Conservation (phyloP, 1,139 yeast species). For the Protomyces macrosporus region DNA sequence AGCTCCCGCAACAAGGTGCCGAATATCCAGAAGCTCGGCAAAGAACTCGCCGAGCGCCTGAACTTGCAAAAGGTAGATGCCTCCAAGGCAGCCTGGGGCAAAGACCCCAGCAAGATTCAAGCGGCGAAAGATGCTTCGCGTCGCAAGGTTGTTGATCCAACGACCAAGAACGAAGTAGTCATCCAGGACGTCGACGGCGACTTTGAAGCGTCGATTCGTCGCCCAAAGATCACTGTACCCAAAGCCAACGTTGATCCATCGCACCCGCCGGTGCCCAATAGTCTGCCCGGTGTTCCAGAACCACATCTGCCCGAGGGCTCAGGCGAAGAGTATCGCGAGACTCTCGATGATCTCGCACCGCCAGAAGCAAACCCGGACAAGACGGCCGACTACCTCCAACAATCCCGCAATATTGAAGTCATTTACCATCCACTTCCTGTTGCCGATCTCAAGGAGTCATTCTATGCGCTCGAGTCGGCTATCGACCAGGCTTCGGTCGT, state of each 20-base stretch:
- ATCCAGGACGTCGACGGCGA: constrained; percentile 24
- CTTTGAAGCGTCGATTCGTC: constrained; percentile 16
- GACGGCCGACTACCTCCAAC: constrained; percentile 22
- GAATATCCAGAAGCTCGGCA: constrained; percentile 17
- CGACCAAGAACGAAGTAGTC: constrained; percentile 24
- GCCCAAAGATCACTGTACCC: constrained; percentile 21
- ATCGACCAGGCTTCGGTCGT: constrained; percentile 13
- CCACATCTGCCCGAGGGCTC: constrained; percentile 23
- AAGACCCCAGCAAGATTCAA: constrained; percentile 7
- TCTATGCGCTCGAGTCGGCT: constrained; percentile 18
- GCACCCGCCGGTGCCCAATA: constrained; percentile 13
- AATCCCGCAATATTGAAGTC: constrained; percentile 21
- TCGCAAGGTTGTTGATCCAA: constrained; percentile 21
- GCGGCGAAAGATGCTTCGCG: constrained; percentile 19
- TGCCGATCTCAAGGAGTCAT: constrained; percentile 17
- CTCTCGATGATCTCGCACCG: constrained; percentile 27
- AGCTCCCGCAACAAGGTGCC: constrained; percentile 12
- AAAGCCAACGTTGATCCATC: constrained; percentile 13
- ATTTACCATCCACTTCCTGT: constrained; percentile 26
- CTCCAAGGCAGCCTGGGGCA: constrained; percentile 19
- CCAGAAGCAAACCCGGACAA: constrained; percentile 26
- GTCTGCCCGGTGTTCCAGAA: constrained; percentile 18
- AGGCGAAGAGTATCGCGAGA: constrained; percentile 21
- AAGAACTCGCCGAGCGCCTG: constrained; percentile 19
- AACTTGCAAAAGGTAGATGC: constrained; percentile 22